phyloP scores from a whole-genome alignment of 495 filamentous ascomycete genomes.

The Delitschia confertaspora region DNA sequence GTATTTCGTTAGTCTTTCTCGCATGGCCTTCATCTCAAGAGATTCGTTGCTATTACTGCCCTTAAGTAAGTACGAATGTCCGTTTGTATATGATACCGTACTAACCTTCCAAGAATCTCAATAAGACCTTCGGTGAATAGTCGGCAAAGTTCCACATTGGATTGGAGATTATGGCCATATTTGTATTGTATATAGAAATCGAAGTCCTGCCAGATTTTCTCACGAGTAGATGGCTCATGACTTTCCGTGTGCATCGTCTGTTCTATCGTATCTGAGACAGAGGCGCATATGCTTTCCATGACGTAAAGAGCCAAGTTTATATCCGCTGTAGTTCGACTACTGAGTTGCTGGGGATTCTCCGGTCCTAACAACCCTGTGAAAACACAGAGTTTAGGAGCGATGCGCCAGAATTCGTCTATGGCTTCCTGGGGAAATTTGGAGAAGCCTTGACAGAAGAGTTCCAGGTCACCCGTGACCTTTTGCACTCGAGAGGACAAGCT shows the following conservation, averaged over 20 bases:
- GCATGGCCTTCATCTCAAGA: slow-evolving; percentile 18
- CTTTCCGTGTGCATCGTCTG: slow-evolving; percentile 5
- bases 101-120: slow-evolving; percentile 8
- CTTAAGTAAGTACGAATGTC: neutral
- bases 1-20: slow-evolving; percentile 6
- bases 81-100: neutral
- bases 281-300: slow-evolving; percentile 4
- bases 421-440: neutral
- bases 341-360: too few species aligned
- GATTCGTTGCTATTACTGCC: slow-evolving; percentile 7
- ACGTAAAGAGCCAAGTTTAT: slow-evolving; percentile 14
- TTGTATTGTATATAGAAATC: slow-evolving; percentile 11
- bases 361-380: too few species aligned
- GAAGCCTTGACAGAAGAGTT: too few species aligned
- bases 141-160: slow-evolving; percentile 9
- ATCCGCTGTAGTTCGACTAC: slow-evolving; percentile 1
- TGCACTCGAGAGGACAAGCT: too few species aligned
- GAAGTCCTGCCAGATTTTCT: slow-evolving; percentile 21
- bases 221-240: neutral
- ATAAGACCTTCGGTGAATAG: slow-evolving; percentile 11
- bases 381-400: neutral
- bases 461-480: too few species aligned
- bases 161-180: slow-evolving; percentile 10
- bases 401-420: neutral
- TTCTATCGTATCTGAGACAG: slow-evolving; percentile 9